Conservation (phyloP, 2,329 filamentous ascomycete genomes). For the Mollisiaceae sp. region DNA sequence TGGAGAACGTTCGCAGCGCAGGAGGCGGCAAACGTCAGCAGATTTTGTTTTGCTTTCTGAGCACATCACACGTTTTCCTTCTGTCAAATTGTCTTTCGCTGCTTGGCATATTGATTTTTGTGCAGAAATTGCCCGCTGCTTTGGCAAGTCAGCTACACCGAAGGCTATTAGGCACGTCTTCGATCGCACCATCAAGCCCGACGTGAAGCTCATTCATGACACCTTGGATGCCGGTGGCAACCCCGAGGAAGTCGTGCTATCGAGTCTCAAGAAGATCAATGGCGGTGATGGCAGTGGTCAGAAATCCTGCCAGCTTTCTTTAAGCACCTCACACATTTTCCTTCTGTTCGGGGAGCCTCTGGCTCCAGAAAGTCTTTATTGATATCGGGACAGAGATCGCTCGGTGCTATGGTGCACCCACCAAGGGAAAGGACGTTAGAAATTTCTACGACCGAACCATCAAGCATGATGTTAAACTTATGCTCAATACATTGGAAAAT, state of each 20-base stretch:
- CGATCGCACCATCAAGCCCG: constrained; percentile 18
- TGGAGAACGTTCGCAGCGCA: constrained; percentile 17
- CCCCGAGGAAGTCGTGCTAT: constrained; percentile 22
- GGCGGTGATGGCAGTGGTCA: constrained; percentile 20
- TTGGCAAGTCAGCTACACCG: constrained; percentile 19
- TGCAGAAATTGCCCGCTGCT: constrained; percentile 28
- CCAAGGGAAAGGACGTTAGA: constrained; percentile 21
- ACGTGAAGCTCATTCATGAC: constrained; percentile 21
- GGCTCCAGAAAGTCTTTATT: constrained; percentile 15
- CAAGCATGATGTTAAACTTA: constrained; percentile 23
- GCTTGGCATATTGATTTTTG: constrained; percentile 22
- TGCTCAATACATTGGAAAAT: constrained; percentile 16
- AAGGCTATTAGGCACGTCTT: constrained; percentile 22
- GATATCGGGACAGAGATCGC: constrained; percentile 27
- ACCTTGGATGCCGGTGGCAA: constrained; percentile 19
- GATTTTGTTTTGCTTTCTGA: not conserved
- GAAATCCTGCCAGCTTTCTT: constrained; percentile 5
- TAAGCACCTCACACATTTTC: constrained; percentile 7
- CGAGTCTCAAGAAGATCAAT: constrained; percentile 17
- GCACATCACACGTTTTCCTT: constrained; percentile 22
- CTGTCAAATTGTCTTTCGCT: not conserved
- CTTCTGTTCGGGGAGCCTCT: not conserved
- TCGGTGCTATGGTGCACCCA: constrained; percentile 25
- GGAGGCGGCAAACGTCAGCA: constrained; percentile 15
- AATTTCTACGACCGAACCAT: constrained; percentile 20